A percentile compares a stretch with the other conserved stretches of the same genome.
phyloP scores from a whole-genome alignment of 2,329 filamentous ascomycete species.

The Chrysosporium queenslandicum region DNA sequence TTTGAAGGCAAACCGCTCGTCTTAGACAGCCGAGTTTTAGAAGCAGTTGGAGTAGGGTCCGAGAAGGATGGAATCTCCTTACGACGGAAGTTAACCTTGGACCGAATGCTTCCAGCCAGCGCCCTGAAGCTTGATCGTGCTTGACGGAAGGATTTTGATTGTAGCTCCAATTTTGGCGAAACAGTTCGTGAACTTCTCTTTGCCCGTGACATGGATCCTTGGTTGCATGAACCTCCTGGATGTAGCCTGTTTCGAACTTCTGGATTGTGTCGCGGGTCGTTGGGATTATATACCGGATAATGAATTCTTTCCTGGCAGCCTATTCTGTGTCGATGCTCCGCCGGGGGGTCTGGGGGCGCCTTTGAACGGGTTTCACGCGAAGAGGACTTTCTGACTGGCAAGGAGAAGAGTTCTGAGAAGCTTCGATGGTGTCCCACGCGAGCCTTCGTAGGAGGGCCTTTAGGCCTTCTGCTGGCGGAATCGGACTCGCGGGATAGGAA shows the following conservation, averaged over 20 bases:
- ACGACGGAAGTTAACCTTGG: slow-evolving; percentile 4
- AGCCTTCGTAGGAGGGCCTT: not conserved
- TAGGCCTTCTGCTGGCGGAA: not conserved
- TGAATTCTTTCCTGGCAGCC: slow-evolving; percentile 27
- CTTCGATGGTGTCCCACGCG: slow-evolving; percentile 3
- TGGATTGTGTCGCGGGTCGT: slow-evolving; percentile 31
- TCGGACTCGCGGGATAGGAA: not conserved
- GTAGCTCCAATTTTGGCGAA: slow-evolving; percentile 17
- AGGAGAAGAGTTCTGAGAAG: slow-evolving; percentile 4
- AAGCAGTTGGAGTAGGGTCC: not conserved
- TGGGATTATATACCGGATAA: slow-evolving; percentile 31
- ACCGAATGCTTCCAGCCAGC: slow-evolving; percentile 23
- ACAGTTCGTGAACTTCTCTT: not conserved
- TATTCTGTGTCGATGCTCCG: not conserved
- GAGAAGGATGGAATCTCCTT: slow-evolving; percentile 10
- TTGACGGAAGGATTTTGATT: slow-evolving; percentile 25
- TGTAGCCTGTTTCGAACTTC: slow-evolving; percentile 10
- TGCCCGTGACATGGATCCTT: slow-evolving; percentile 1
- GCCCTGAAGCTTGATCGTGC: slow-evolving; percentile 26
- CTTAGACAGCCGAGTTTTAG: not conserved
- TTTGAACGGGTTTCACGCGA: not conserved
- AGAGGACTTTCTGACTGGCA: not conserved
- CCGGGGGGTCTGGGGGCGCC: not conserved
- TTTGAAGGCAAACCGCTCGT: not conserved
- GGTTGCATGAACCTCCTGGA: slow-evolving; percentile 14